Conservation (phyloP, 345 rosid genomes). For the Ceriops zippeliana region DNA sequence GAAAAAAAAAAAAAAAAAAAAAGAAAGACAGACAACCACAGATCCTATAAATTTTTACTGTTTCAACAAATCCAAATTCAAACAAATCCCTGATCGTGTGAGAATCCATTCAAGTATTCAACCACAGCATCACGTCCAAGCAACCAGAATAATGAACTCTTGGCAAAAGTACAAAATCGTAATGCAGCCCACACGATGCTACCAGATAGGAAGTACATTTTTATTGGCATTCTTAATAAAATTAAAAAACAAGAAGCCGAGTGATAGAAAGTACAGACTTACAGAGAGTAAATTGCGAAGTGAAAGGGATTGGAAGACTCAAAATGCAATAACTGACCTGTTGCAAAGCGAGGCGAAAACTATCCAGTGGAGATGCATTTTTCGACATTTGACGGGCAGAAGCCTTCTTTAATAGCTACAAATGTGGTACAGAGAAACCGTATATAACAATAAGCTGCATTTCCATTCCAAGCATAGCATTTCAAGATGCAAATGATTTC, state of each 20-base stretch:
- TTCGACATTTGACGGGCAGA: conserved; percentile 37
- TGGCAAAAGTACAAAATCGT: too few species aligned
- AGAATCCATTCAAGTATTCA: not conserved
- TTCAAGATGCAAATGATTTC: not conserved
- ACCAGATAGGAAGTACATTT: too few species aligned
- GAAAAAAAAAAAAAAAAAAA: not conserved
- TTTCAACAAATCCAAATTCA: not conserved
- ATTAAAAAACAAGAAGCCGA: too few species aligned
- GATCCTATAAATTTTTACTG: not conserved
- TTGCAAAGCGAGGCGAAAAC: conserved; percentile 39
- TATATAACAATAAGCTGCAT: conserved; percentile 14
- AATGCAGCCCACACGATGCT: too few species aligned
- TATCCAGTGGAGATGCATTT: conserved; percentile 42
- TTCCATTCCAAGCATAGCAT: conserved; percentile 4
- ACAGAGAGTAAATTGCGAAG: not conserved
- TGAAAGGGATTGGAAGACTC: not conserved
- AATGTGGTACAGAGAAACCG: conserved; percentile 7
- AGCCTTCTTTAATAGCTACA: conserved; percentile 49
- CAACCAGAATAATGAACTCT: not conserved
- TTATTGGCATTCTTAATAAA: too few species aligned
- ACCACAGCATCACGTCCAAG: not conserved
- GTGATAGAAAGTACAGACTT: not conserved
- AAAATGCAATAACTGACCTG: conserved; percentile 37
- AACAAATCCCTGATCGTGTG: not conserved
- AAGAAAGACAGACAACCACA: not conserved